phyloP scores from a whole-genome alignment of 73 alveolate species.

The Paramecium sexaurelia region DNA sequence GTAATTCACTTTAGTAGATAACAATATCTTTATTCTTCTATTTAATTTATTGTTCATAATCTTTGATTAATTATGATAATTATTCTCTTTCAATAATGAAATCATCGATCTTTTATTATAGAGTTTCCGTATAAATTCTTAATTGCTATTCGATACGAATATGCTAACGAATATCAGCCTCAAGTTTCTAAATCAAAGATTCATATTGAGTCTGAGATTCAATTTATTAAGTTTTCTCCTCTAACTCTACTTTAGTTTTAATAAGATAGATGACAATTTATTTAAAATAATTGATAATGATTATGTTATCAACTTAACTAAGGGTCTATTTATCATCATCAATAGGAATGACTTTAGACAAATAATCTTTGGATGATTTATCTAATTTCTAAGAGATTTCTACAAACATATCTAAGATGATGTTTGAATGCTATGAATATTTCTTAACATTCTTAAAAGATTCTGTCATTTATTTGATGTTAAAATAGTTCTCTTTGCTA shows the following conservation, averaged over 20 bases:
- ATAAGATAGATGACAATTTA: slow-evolving; percentile 31
- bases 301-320: neutral
- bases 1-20: slow-evolving; percentile 7
- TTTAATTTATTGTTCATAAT: neutral
- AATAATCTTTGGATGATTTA: neutral
- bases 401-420: neutral
- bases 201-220: neutral
- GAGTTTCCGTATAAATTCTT: slow-evolving; percentile 12
- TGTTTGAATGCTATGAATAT: neutral
- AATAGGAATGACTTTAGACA: slow-evolving; percentile 13
- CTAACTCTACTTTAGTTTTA: slow-evolving; percentile 13
- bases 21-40: slow-evolving; percentile 1
- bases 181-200: neutral
- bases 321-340: slow-evolving; percentile 5
- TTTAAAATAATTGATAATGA: neutral
- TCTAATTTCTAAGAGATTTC: neutral
- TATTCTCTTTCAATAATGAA: neutral
- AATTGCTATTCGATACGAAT: neutral
- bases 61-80: neutral
- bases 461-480: neutral
- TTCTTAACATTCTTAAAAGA: neutral
- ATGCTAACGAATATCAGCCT: slow-evolving; percentile 22
- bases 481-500: neutral
- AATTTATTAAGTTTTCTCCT: neutral
- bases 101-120: neutral